A percentile compares a stretch with the other conserved stretches of the same genome.
phyloP scores from a whole-genome alignment of 345 rosid species.

The Ricinus communis region DNA sequence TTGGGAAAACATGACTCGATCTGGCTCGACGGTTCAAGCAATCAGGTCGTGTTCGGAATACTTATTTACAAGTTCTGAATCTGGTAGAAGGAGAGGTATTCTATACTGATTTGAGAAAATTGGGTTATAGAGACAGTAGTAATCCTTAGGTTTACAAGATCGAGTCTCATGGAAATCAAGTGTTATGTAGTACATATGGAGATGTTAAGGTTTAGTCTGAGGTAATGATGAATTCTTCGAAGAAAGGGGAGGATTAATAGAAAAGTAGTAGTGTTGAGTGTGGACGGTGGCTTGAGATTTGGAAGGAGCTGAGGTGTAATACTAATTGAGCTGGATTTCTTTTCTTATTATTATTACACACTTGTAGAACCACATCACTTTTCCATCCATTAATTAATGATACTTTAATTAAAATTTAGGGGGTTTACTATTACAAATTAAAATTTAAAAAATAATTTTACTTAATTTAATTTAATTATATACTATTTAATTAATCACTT shows the following conservation, averaged over 20 bases:
- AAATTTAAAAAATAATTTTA: too few relatives aligned
- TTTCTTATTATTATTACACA: too few relatives aligned
- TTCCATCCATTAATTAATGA: too few relatives aligned
- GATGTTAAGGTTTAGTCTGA: constrained; percentile 84
- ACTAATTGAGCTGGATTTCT: too few relatives aligned
- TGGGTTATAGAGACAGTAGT: constrained; percentile 33
- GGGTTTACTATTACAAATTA: too few relatives aligned
- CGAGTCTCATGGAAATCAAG: constrained; percentile 75
- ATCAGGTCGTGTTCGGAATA: constrained; percentile 59
- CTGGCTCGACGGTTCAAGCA: constrained; percentile 83
- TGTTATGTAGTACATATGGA: constrained; percentile 68
- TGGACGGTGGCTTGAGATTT: too few relatives aligned
- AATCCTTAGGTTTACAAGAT: constrained; percentile 67
- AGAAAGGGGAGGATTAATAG: constrained; percentile 38
- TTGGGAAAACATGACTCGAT: constrained; percentile 71
- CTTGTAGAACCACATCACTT: too few relatives aligned
- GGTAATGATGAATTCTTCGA: constrained; percentile 46
- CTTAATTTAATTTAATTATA: too few relatives aligned
- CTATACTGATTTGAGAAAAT: constrained; percentile 59
- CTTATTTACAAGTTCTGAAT: constrained; percentile 87
- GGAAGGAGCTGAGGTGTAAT: too few relatives aligned
- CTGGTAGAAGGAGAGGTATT: constrained; percentile 78
- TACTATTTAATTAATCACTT: too few relatives aligned
- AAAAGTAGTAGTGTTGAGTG: too few relatives aligned
- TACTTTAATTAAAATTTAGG: too few relatives aligned